Evolutionary conservation across 257 asterid species (phyloP).

Genomic region (Datura wrightii): DNA sequence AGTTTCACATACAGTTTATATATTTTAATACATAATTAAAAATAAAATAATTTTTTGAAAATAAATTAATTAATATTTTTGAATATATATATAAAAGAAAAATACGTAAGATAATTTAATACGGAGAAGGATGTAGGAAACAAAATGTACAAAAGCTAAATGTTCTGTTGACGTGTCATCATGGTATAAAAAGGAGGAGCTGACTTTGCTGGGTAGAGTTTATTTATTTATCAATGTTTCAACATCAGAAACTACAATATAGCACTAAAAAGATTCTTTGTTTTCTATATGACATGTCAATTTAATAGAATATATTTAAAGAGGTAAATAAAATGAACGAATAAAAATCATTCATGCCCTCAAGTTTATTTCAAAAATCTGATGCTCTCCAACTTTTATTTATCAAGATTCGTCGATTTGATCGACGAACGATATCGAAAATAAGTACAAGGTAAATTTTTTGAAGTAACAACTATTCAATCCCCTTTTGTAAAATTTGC

Average conservation of each 20-base stretch:
- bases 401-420: neutral
- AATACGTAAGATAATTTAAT: too few relatives aligned
- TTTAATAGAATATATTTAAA: neutral
- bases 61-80: too few relatives aligned
- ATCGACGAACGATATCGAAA: neutral
- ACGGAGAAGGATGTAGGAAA: too few relatives aligned
- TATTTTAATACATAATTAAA: too few relatives aligned
- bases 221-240: neutral
- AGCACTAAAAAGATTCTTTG: conserved; percentile 21
- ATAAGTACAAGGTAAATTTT: too few relatives aligned
- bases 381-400: neutral
- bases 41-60: too few relatives aligned
- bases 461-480: neutral
- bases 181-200: neutral
- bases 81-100: too few relatives aligned
- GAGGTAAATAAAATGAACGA: neutral
- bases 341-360: neutral
- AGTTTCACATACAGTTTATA: too few relatives aligned
- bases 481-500: neutral
- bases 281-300: neutral
- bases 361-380: neutral
- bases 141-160: neutral
- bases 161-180: neutral
- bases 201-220: neutral
- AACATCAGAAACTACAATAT: neutral